Conservation (phyloP, 257 asterid genomes). For the Solanum chilense region DNA sequence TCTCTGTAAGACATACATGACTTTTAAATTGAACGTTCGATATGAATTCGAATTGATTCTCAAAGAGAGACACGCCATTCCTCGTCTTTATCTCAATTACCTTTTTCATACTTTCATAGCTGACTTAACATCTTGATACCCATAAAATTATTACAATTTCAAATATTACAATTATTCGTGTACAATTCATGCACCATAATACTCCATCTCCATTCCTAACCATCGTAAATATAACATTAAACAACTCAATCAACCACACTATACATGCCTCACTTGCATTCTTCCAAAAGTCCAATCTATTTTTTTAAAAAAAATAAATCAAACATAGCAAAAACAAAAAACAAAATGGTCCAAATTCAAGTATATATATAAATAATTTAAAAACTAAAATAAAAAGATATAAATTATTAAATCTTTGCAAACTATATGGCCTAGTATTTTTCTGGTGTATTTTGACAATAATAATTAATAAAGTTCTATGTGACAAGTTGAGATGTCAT, state of each 20-base stretch:
- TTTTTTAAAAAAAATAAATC: background rate
- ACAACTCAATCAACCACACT: background rate
- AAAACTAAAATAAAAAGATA: background rate
- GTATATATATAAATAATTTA: background rate
- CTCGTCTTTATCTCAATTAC: background rate
- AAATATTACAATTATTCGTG: too few species aligned
- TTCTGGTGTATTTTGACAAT: background rate
- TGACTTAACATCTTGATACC: background rate
- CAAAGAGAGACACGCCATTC: background rate
- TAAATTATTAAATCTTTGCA: background rate
- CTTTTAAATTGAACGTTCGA: rapidly evolving
- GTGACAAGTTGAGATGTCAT: background rate
- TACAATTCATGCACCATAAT: background rate
- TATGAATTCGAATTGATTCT: rapidly evolving
- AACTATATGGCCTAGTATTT: background rate
- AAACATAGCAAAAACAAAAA: background rate
- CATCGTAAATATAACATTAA: background rate
- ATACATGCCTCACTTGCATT: background rate
- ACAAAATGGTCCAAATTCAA: background rate
- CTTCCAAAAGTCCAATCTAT: background rate
- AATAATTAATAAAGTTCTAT: background rate
- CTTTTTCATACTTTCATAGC: background rate
- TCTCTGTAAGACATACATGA: background rate
- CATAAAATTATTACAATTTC: background rate
- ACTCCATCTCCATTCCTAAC: background rate